Base-by-base conservation (phyloP, 441 rosid genomes). In the Pelargonium myrrhifolium region DNA sequence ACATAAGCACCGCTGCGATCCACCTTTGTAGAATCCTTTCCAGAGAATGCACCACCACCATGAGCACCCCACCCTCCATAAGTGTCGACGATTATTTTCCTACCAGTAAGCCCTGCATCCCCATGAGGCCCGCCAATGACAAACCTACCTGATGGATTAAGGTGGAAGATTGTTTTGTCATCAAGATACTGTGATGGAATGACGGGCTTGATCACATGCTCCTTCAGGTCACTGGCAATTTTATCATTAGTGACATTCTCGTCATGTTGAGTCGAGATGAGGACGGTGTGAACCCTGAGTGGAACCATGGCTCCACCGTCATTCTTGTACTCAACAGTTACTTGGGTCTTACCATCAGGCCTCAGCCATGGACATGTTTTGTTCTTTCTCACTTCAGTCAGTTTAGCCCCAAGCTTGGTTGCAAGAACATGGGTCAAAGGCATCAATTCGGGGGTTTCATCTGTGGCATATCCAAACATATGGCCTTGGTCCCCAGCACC, bases 291-390 rank as follows among this genome's bases (percentile, higher is more conserved):
- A 45, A 64, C 66, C 42, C 66, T 64, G 49, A 64, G 22, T 9
- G 66, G 66, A 8, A 64, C 66, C 66, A 64, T 64, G 66, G 66
- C 66, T 15, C 66, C 66, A 20, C 49, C 66, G 11, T 64, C 66
- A 42, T 64, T 64, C 66, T 35, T 28, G 24, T 64, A 64, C 66
- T 64, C 66, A 18, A 64, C 66, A 39, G 66, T 64, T 15, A 64
- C 66, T 21, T 64, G 66, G 66, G 66, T 64, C 66, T 64, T 64
- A 18, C 66, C 66, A 64, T 64, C 66, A 64, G 66, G 66, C 66
- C 66, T 64, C 49, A 64, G 43, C 66, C 66, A 64, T 11, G 66
- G 66, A n/a, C 66, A 64, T 9, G 6, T n/a, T 15, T 64, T 64
- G 47, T 64, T 64, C 66, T 64, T 64, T 15, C 66, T 39, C 15